Evolutionary conservation across 2,329 filamentous ascomycete genomes (phyloP).

Genomic region (Exophiala spinifera): DNA sequence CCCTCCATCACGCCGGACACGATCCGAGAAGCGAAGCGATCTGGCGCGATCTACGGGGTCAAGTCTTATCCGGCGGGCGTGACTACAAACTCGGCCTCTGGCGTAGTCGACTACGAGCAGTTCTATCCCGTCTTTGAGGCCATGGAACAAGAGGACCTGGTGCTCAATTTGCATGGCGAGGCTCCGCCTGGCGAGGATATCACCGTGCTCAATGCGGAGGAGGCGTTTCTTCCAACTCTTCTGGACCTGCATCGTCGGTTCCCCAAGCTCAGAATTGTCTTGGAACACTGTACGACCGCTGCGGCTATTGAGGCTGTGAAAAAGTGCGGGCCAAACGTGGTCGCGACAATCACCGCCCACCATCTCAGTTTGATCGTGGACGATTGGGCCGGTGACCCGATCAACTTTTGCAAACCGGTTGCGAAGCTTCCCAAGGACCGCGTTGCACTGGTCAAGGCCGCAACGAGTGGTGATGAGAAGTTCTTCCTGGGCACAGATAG

Average conservation of each 20-base stretch:
- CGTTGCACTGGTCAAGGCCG: constrained; percentile 65
- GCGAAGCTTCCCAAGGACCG: constrained; percentile 71
- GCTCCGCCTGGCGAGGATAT: constrained; percentile 51
- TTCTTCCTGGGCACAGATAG: constrained; percentile 71
- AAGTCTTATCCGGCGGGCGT: constrained; percentile 45
- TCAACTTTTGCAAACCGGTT: constrained; percentile 77
- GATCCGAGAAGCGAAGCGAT: constrained; percentile 68
- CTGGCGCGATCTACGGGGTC: constrained; percentile 64
- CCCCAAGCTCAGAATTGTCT: constrained; percentile 62
- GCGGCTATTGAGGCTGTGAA: constrained; percentile 76
- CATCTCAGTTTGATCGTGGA: constrained; percentile 79
- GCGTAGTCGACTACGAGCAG: constrained; percentile 44
- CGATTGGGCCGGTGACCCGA: constrained; percentile 67
- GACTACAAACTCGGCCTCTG: constrained; percentile 56
- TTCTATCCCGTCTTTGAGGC: constrained; percentile 69
- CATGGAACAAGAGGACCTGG: constrained; percentile 78
- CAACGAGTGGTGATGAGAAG: constrained; percentile 52
- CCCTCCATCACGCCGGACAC: constrained; percentile 63
- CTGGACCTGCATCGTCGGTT: constrained; percentile 69
- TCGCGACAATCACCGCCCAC: constrained; percentile 79
- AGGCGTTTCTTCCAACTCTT: constrained; percentile 76
- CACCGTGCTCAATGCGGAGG: constrained; percentile 66
- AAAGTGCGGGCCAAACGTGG: constrained; percentile 73
- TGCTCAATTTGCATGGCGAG: constrained; percentile 94
- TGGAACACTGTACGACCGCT: constrained; percentile 79